These are phyloP conservation scores for Claviceps sp. DNA, from an alignment of 2,329 filamentous ascomycete genomes.

Conservation along the genomic window DNA sequence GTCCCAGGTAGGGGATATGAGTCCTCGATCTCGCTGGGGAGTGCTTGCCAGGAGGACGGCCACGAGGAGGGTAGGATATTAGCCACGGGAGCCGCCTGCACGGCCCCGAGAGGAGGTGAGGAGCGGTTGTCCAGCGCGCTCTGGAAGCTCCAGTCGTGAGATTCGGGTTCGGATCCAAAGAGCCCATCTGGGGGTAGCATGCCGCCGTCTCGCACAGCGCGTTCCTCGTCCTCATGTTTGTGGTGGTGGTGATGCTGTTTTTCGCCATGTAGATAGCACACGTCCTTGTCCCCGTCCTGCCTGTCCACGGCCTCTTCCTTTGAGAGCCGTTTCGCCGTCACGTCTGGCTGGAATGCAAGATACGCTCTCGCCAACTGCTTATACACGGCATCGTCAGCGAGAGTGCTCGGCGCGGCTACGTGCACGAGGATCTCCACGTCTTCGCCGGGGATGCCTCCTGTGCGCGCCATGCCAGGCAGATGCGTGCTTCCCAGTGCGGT, in stretches of 20 bases:
- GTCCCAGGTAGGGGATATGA: conserved; percentile 32
- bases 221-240: background rate
- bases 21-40: conserved; percentile 39
- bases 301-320: background rate
- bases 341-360: conserved; percentile 26
- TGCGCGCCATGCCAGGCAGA: conserved; percentile 13
- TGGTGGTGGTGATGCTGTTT: no score
- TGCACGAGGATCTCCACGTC: conserved; percentile 43
- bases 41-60: conserved; percentile 27
- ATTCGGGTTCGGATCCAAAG: conserved; percentile 18
- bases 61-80: conserved; percentile 5
- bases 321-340: background rate
- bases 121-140: conserved; percentile 32
- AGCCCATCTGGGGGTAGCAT: background rate
- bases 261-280: background rate
- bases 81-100: background rate
- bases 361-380: conserved; percentile 37
- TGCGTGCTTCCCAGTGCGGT: background rate
- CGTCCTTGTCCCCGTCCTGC: background rate
- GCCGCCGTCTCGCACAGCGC: background rate
- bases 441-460: background rate
- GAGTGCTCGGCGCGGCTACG: conserved; percentile 35
- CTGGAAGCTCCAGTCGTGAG: conserved; percentile 29
- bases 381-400: conserved; percentile 34
- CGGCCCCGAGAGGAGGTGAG: conserved; percentile 15